Evolutionary conservation across 179 eudicot genomes (phyloP), one percentile per base, ranked within the genome.

Genomic region (Vitellaria paradoxa): DNA sequence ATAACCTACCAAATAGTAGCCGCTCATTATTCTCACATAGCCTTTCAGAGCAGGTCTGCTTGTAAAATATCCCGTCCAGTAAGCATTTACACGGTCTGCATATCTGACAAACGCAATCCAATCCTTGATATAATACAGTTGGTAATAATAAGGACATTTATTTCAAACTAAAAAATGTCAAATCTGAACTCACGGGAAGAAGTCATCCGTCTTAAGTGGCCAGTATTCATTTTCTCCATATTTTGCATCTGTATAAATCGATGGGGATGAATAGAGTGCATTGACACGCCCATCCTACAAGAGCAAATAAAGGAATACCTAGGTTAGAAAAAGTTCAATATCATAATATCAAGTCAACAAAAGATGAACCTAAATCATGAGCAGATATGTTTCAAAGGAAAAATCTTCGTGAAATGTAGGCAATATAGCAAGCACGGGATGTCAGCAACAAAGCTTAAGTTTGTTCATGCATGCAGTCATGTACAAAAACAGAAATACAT

Each of bases 51-150:
- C 84, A 79, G 99, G 98, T 85, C 98, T 88, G 77, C 99, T 96
- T 53, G 94, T 92, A 80, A 91, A 94, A 79, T 89, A 96, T 50
- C 99, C 98, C 17, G 99, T 93, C 98, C 98, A 96, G 79, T 96
- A 96, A 73, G 89, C 97, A 89, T 92, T 86, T 81, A 74, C 20
- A 74, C 89, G 86, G 87, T 91, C 96, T 78, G 99, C 99, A 79
- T 96, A 96, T 70, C 99, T 96, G 83, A 74, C 14, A 76, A 79
- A 52, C 66, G 65, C 49, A 72, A 49, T 50, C 20, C 72, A 55
- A 76, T 23, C 40, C 62, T 74, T 55, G 9, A 40, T 57, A 13
- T 57, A 40, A 56, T 65, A 72, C 37, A 63, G 61, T 26, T 5
- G 17, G 57, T 60, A 47, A 18, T 67, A 20, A 45, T 12, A 45